Conservation (phyloP, 352 stramenopile species). For the Phytophthora niederhauseri region DNA sequence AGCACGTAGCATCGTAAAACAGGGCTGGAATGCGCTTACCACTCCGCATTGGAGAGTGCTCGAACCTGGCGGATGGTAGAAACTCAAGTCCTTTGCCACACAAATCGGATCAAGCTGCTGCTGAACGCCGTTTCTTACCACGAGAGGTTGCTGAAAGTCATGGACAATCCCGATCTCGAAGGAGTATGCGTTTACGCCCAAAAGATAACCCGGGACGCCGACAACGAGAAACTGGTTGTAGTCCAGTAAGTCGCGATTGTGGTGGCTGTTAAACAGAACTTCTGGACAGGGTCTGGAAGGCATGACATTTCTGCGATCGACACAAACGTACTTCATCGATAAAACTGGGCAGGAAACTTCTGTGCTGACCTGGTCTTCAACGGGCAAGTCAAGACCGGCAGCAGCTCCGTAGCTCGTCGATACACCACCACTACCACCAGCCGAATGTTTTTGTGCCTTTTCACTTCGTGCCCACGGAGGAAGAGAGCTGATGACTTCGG, state of each 20-base stretch:
- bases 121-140: neutral
- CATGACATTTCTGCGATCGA: slow-evolving; percentile 9
- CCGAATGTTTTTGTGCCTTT: slow-evolving; percentile 34
- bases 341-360: slow-evolving; percentile 58
- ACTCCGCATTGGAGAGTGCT: slow-evolving; percentile 47
- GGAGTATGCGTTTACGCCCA: slow-evolving; percentile 73
- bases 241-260: slow-evolving; percentile 54
- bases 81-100: slow-evolving; percentile 64
- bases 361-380: slow-evolving; percentile 16
- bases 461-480: slow-evolving; percentile 67
- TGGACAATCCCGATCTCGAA: slow-evolving; percentile 62
- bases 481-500: slow-evolving; percentile 75
- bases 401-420: slow-evolving; percentile 3
- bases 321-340: slow-evolving; percentile 56
- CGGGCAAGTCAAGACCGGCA: neutral
- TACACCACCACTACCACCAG: neutral
- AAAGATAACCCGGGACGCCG: slow-evolving; percentile 49
- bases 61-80: slow-evolving; percentile 33
- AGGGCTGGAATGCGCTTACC: slow-evolving; percentile 71
- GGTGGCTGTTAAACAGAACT: slow-evolving; percentile 52
- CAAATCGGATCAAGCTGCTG: slow-evolving; percentile 33
- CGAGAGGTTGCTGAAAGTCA: slow-evolving; percentile 49
- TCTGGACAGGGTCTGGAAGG: neutral
- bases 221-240: slow-evolving; percentile 63
- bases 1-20: slow-evolving; percentile 49